Conservation (phyloP, 805 yeast genomes). For the Saccharomycopsis olivae region DNA sequence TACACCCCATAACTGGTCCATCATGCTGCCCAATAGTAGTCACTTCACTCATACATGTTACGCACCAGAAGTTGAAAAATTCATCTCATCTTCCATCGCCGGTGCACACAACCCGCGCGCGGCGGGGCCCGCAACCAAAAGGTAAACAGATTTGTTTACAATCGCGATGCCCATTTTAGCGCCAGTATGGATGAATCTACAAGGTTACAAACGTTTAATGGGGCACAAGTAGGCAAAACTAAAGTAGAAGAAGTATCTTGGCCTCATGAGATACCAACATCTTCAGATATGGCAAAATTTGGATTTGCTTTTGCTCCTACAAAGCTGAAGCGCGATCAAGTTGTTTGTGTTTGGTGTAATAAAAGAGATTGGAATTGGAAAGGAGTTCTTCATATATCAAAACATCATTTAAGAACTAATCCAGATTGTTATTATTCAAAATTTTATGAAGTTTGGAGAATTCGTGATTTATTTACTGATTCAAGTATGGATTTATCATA, state of each 20-base stretch:
- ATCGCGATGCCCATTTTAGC: no score
- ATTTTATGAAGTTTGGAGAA: constrained; percentile 12
- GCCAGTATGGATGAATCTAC: not conserved
- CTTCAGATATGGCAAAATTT: constrained; percentile 36
- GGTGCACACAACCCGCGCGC: not conserved
- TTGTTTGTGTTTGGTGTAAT: constrained; percentile 47
- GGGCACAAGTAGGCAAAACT: constrained; percentile 12
- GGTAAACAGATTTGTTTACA: not conserved
- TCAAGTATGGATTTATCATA: constrained; percentile 20
- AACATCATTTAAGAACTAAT: constrained; percentile 32
- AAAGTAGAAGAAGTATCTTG: constrained; percentile 18
- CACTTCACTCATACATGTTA: not conserved
- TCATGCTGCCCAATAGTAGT: constrained; percentile 38
- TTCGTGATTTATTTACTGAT: constrained; percentile 19
- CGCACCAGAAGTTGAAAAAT: not conserved
- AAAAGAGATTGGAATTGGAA: constrained; percentile 53
- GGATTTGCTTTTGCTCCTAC: constrained; percentile 61
- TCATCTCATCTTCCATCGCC: not conserved
- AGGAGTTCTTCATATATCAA: constrained; percentile 34
- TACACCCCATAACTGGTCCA: constrained; percentile 42
- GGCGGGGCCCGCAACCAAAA: not conserved
- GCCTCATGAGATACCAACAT: constrained; percentile 23
- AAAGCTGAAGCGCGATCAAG: constrained; percentile 37
- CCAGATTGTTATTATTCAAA: constrained; percentile 29
- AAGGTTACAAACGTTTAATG: constrained; percentile 7